Conservation (phyloP, 2,329 filamentous ascomycete genomes). For the Neophaeococcomyces mojaviensis region DNA sequence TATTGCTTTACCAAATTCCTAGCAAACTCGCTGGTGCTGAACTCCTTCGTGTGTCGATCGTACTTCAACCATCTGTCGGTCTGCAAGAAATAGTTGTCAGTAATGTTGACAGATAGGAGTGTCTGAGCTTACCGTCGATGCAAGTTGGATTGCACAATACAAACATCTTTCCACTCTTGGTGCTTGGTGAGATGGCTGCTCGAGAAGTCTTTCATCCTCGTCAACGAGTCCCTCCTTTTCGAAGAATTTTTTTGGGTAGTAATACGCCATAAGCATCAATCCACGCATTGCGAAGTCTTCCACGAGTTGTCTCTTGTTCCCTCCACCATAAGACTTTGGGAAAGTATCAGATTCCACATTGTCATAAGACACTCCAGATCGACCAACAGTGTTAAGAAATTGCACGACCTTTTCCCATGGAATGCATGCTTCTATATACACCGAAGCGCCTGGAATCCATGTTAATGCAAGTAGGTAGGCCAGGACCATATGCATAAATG, state of each 20-base stretch:
- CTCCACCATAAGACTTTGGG: constrained; percentile 32
- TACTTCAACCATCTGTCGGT: constrained; percentile 34
- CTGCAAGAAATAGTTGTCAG: constrained; percentile 20
- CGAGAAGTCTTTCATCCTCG: constrained; percentile 48
- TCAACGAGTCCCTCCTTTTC: constrained; percentile 44
- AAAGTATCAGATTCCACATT: constrained; percentile 36
- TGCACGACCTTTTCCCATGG: constrained; percentile 45
- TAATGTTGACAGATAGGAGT: neutral
- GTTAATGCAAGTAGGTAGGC: constrained; percentile 44
- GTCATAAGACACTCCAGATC: constrained; percentile 29
- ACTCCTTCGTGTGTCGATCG: constrained; percentile 25
- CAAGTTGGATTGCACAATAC: constrained; percentile 40
- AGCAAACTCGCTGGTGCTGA: constrained; percentile 25
- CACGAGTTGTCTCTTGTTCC: constrained; percentile 41
- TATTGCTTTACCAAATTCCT: neutral
- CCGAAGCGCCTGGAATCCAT: constrained; percentile 31
- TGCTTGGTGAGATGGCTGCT: constrained; percentile 42
- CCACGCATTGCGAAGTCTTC: constrained; percentile 55
- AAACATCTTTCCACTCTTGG: constrained; percentile 46
- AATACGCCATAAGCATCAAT: constrained; percentile 44
- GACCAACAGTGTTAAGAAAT: constrained; percentile 49
- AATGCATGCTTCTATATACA: constrained; percentile 35
- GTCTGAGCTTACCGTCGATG: constrained; percentile 24
- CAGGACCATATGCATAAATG: constrained; percentile 49
- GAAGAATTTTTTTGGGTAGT: constrained; percentile 45